Conservation (phyloP, 176 grass and related monocot genomes). For the Rhynchospora pubera region DNA sequence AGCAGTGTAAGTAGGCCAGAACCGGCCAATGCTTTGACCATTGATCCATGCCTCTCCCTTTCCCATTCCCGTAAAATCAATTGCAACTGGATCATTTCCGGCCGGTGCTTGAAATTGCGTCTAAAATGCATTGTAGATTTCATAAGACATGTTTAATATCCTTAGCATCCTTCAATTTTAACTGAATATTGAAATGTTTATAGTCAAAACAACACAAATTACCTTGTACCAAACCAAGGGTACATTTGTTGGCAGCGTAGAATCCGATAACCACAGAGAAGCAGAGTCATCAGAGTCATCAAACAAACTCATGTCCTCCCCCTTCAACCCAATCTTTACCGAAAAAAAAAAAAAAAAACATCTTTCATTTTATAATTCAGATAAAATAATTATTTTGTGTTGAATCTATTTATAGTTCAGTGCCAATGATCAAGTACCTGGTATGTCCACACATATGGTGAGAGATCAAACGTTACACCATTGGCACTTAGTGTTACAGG, state of each 20-base stretch:
- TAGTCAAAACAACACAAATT: slow-evolving; percentile 13
- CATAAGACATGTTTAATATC: slow-evolving; percentile 7
- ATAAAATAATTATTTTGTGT: neutral
- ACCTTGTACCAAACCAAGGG: slow-evolving; percentile 97
- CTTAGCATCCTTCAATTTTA: neutral
- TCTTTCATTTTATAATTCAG: neutral
- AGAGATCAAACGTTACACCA: slow-evolving; percentile 47
- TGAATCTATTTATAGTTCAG: neutral
- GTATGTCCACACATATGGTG: slow-evolving; percentile 77
- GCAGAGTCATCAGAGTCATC: slow-evolving; percentile 43
- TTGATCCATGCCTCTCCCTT: slow-evolving; percentile 98
- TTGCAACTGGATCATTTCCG: slow-evolving; percentile 73
- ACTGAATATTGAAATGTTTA: neutral
- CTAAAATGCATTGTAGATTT: slow-evolving; percentile 20
- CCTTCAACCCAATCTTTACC: slow-evolving; percentile 73
- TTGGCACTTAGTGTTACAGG: slow-evolving; percentile 76
- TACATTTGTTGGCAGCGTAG: slow-evolving; percentile 54
- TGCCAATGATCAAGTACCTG: slow-evolving; percentile 38
- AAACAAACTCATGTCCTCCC: slow-evolving; percentile 58
- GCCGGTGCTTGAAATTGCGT: slow-evolving; percentile 60
- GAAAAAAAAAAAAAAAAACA: no score
- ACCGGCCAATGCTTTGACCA: slow-evolving; percentile 90
- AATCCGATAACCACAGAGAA: slow-evolving; percentile 60
- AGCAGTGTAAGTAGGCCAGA: slow-evolving; percentile 73
- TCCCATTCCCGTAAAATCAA: slow-evolving; percentile 90